Percentiles rank a stretch among this genome's conserved stretches.
Evolutionary conservation across 2,329 filamentous ascomycete species (phyloP).

Genomic region (Diplodia sapinea): DNA sequence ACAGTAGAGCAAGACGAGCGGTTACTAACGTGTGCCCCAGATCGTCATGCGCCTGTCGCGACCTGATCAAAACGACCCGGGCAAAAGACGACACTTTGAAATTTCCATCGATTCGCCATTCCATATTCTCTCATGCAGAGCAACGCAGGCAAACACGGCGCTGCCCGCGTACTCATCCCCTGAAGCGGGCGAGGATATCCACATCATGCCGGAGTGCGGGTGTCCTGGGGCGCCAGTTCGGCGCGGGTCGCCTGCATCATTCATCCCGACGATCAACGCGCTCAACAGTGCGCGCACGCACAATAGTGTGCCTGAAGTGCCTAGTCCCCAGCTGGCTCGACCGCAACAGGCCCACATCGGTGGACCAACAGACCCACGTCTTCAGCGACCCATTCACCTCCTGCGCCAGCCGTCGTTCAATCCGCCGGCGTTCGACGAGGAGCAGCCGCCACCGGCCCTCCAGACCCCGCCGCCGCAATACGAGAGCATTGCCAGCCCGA

Average conservation of each 20-base stretch:
- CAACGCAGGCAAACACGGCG: constrained; percentile 87
- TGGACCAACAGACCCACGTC: constrained; percentile 52
- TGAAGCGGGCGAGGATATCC: constrained; percentile 45
- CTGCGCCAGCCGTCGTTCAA: constrained; percentile 84
- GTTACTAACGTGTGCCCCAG: constrained; percentile 52
- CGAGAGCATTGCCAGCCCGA: constrained; percentile 76
- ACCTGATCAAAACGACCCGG: constrained; percentile 76
- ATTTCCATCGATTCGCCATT: constrained; percentile 97
- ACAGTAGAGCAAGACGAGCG: neutral
- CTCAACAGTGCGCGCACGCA: constrained; percentile 49
- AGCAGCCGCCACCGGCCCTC: constrained; percentile 73
- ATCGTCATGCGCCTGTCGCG: constrained; percentile 93
- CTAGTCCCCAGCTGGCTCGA: constrained; percentile 58
- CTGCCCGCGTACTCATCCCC: constrained; percentile 78
- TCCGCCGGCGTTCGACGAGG: constrained; percentile 84
- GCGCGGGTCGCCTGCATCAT: constrained; percentile 55
- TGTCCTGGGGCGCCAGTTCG: constrained; percentile 69
- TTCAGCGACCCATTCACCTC: constrained; percentile 79
- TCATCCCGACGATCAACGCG: constrained; percentile 65
- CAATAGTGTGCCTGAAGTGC: constrained; percentile 38
- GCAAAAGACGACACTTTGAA: constrained; percentile 86
- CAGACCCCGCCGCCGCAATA: constrained; percentile 86
- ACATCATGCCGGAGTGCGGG: constrained; percentile 60
- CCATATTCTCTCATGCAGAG: constrained; percentile 88
- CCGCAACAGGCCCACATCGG: constrained; percentile 54